phyloP scores from a whole-genome alignment of 2,329 filamentous ascomycete species.

The Neofusicoccum sp. region DNA sequence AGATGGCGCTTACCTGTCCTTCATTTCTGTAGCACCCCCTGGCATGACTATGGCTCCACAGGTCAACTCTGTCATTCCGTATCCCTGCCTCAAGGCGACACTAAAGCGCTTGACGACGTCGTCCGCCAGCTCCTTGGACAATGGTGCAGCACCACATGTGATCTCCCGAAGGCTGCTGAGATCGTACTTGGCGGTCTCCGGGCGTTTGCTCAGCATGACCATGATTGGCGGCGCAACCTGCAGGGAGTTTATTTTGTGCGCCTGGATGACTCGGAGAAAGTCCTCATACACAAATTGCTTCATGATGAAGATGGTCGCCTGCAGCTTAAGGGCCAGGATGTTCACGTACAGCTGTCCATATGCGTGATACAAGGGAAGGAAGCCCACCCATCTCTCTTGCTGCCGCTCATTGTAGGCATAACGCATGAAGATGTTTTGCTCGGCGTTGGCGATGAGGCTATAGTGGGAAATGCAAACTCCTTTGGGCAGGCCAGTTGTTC shows the following conservation, averaged over 20 bases:
- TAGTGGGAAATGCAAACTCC: slow-evolving; percentile 80
- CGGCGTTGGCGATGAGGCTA: slow-evolving; percentile 72
- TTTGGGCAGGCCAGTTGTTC: slow-evolving; percentile 81
- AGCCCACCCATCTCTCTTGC: slow-evolving; percentile 59
- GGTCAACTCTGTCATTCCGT: slow-evolving; percentile 80
- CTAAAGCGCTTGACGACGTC: slow-evolving; percentile 63
- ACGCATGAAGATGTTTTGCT: slow-evolving; percentile 58
- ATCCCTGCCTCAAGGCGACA: slow-evolving; percentile 68
- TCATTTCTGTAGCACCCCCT: not conserved
- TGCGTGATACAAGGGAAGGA: slow-evolving; percentile 65
- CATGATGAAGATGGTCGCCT: slow-evolving; percentile 76
- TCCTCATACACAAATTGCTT: slow-evolving; percentile 72
- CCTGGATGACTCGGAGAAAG: slow-evolving; percentile 69
- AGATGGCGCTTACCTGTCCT: slow-evolving; percentile 22
- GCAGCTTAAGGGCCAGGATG: slow-evolving; percentile 58
- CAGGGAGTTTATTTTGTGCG: slow-evolving; percentile 68
- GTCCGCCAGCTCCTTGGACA: slow-evolving; percentile 42
- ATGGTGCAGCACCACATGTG: slow-evolving; percentile 69
- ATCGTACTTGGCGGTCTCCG: slow-evolving; percentile 66
- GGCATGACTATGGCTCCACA: slow-evolving; percentile 33
- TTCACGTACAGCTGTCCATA: slow-evolving; percentile 69
- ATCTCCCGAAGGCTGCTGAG: slow-evolving; percentile 65
- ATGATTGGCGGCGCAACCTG: slow-evolving; percentile 74
- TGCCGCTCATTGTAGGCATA: slow-evolving; percentile 47
- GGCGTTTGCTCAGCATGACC: slow-evolving; percentile 71